Conservation (phyloP, 208 protist genomes). For the Strigomonas galati region DNA sequence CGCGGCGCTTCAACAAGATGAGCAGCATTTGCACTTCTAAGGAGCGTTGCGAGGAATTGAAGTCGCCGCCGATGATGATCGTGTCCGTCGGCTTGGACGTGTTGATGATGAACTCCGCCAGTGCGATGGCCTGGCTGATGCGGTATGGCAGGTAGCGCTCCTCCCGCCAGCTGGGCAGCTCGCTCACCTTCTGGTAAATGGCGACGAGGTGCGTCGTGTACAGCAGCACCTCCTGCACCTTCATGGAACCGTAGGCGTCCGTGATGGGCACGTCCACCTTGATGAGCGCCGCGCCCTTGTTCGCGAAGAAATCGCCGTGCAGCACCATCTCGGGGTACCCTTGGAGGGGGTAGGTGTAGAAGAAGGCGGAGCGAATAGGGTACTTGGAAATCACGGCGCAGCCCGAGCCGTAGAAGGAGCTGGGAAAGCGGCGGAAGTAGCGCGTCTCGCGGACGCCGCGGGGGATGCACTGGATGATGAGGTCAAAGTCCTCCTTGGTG, state of each 20-base stretch:
- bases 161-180: slow-evolving; percentile 50
- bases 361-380: slow-evolving; percentile 71
- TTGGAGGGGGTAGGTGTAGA: slow-evolving; percentile 77
- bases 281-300: slow-evolving; percentile 78
- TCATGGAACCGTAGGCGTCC: slow-evolving; percentile 14
- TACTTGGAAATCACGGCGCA: slow-evolving; percentile 83
- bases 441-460: slow-evolving; percentile 37
- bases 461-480: slow-evolving; percentile 45
- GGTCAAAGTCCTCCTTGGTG: slow-evolving; percentile 60
- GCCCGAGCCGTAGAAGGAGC: slow-evolving; percentile 83
- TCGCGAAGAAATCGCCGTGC: slow-evolving; percentile 88
- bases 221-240: slow-evolving; percentile 47
- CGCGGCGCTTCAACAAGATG: slow-evolving; percentile 59
- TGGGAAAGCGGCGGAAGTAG: slow-evolving; percentile 75
- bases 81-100: slow-evolving; percentile 66
- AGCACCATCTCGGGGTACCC: slow-evolving; percentile 81
- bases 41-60: slow-evolving; percentile 78
- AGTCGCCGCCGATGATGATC: slow-evolving; percentile 84
- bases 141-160: slow-evolving; percentile 82
- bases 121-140: slow-evolving; percentile 71
- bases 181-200: slow-evolving; percentile 62
- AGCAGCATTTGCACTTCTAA: slow-evolving; percentile 81
- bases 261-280: slow-evolving; percentile 58
- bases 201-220: slow-evolving; percentile 87
- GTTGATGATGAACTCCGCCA: slow-evolving; percentile 69